Evolutionary conservation across 495 filamentous ascomycete species (phyloP).

Genomic region (Hypomontagnella submonticulosa): DNA sequence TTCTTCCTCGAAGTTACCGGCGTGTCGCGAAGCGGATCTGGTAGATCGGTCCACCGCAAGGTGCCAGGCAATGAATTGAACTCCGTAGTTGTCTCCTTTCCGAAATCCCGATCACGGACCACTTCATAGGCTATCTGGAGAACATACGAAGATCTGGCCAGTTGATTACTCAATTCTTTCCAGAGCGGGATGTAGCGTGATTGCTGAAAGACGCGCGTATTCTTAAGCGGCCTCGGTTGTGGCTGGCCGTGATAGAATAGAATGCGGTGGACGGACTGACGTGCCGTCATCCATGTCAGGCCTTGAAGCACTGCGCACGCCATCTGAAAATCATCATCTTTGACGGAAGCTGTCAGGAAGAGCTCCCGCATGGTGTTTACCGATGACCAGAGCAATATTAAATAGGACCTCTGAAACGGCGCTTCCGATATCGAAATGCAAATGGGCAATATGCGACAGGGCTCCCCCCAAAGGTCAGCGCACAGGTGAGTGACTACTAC

Average conservation of each 20-base stretch:
- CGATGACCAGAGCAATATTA: background rate
- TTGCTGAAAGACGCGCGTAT: slow-evolving; percentile 39
- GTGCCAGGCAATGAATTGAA: slow-evolving; percentile 42
- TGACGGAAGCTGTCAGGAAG: slow-evolving; percentile 54
- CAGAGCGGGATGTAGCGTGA: slow-evolving; percentile 44
- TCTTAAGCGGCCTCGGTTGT: slow-evolving; percentile 50
- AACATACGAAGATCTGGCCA: slow-evolving; percentile 53
- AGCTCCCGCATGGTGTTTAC: slow-evolving; percentile 51
- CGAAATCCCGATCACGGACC: slow-evolving; percentile 49
- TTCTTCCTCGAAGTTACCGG: slow-evolving; percentile 55
- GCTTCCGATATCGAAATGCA: background rate
- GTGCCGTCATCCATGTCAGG: slow-evolving; percentile 53
- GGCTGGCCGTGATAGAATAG: slow-evolving; percentile 51
- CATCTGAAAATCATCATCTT: slow-evolving; percentile 47
- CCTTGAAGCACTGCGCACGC: slow-evolving; percentile 55
- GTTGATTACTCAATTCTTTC: slow-evolving; percentile 55
- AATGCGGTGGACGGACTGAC: slow-evolving; percentile 49
- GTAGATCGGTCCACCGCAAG: slow-evolving; percentile 57
- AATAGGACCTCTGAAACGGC: background rate
- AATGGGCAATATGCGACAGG: too few relatives aligned
- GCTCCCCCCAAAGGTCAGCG: background rate
- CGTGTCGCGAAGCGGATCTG: slow-evolving; percentile 51
- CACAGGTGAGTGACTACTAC: background rate
- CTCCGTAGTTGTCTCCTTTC: slow-evolving; percentile 38
- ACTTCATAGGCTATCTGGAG: slow-evolving; percentile 55